phyloP scores from a whole-genome alignment of 768 basidiomycete genomes.

The Calocera cornea region DNA sequence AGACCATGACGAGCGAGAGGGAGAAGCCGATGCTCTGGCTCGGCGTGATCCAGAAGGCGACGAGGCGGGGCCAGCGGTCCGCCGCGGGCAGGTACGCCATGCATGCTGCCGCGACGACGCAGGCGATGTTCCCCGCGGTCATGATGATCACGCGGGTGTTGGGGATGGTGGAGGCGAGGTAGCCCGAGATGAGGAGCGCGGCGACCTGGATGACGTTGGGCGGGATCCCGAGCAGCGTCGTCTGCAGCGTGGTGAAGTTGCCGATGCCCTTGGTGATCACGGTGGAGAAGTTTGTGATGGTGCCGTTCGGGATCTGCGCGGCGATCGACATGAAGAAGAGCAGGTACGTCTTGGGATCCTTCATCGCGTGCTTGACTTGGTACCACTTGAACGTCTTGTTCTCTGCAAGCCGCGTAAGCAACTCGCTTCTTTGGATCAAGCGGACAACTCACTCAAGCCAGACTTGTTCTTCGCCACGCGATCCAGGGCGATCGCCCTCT shows the following conservation, averaged over 20 bases:
- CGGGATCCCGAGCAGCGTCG: slow-evolving; percentile 19
- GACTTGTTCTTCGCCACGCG: slow-evolving; percentile 24
- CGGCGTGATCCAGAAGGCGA: slow-evolving; percentile 24
- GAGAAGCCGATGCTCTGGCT: slow-evolving; percentile 19
- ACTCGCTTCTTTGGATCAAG: slow-evolving; percentile 15
- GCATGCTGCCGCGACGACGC: slow-evolving; percentile 24
- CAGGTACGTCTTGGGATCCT: slow-evolving; percentile 28
- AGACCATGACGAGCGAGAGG: slow-evolving; percentile 19
- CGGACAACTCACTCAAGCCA: neutral
- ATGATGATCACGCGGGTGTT: slow-evolving; percentile 17
- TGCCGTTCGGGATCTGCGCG: slow-evolving; percentile 26
- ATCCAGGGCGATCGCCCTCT: slow-evolving; percentile 26
- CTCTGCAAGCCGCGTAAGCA: slow-evolving; percentile 20
- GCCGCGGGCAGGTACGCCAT: slow-evolving; percentile 22
- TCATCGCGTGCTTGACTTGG: slow-evolving; percentile 22
- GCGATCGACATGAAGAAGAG: slow-evolving; percentile 25
- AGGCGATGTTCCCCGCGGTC: slow-evolving; percentile 21
- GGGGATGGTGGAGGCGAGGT: slow-evolving; percentile 15
- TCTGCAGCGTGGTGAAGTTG: slow-evolving; percentile 16
- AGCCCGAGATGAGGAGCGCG: slow-evolving; percentile 15
- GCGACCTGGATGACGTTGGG: slow-evolving; percentile 16
- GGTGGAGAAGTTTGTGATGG: slow-evolving; percentile 19
- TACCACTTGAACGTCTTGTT: slow-evolving; percentile 27
- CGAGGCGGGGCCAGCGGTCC: slow-evolving; percentile 22
- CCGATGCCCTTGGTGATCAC: slow-evolving; percentile 19